These are phyloP conservation scores for Hygrophoropsis aurantiaca DNA, from an alignment of 768 basidiomycete species.

Conservation along the genomic window DNA sequence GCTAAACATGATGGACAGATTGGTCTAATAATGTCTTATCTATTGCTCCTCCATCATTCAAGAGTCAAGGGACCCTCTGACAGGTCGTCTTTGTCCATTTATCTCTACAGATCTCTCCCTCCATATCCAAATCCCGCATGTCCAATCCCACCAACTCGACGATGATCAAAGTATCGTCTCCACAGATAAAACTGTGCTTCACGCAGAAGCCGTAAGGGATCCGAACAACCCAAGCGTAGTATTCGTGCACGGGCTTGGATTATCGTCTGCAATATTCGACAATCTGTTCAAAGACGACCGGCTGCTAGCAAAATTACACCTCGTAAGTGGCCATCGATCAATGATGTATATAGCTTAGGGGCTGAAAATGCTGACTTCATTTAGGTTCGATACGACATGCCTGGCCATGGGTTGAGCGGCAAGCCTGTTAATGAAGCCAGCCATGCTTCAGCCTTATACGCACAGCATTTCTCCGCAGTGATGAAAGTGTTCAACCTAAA, in stretches of 20 bases:
- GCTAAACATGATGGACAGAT: no score
- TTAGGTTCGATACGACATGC: slow-evolving; percentile 34
- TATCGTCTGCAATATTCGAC: slow-evolving; percentile 37
- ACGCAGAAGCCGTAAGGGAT: slow-evolving; percentile 40
- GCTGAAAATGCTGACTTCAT: not conserved
- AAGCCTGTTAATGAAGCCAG: slow-evolving; percentile 24
- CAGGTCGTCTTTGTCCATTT: no score
- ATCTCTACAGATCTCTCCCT: no score
- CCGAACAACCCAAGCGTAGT: slow-evolving; percentile 36
- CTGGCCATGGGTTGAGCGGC: slow-evolving; percentile 33
- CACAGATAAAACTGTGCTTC: slow-evolving; percentile 41
- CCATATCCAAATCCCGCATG: no score
- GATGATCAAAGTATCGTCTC: no score
- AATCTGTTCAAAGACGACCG: slow-evolving; percentile 33
- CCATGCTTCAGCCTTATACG: slow-evolving; percentile 27
- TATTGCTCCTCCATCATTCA: no score
- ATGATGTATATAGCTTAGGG: not conserved
- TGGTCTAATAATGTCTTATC: no score
- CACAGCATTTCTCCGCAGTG: slow-evolving; percentile 33
- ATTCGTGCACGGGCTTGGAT: slow-evolving; percentile 42
- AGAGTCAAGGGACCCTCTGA: no score
- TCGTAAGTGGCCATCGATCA: slow-evolving; percentile 15
- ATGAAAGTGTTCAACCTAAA: slow-evolving; percentile 26
- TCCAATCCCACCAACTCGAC: no score
- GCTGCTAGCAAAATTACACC: slow-evolving; percentile 26